Evolutionary conservation across 331 rosid species (phyloP).

Genomic region (Rosa hybrid): DNA sequence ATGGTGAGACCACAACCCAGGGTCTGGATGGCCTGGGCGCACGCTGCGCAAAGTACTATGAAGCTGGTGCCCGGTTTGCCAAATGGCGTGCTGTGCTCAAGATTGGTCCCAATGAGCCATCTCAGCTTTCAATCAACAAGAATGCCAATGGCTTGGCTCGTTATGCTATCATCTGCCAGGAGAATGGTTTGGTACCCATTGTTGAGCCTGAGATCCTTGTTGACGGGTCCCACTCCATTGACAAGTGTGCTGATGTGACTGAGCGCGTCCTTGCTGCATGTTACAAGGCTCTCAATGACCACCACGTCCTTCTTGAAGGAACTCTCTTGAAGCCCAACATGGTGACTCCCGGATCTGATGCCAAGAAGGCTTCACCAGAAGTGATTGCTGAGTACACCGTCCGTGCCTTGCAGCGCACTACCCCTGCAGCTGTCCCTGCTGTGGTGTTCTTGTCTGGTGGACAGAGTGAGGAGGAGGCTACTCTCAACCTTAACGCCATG

Average conservation of each 20-base stretch:
- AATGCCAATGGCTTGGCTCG: slow-evolving; percentile 63
- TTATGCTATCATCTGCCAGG: slow-evolving; percentile 62
- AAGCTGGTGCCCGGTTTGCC: slow-evolving; percentile 73
- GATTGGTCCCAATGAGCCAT: slow-evolving; percentile 66
- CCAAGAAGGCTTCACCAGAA: slow-evolving; percentile 53
- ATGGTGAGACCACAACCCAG: slow-evolving; percentile 85
- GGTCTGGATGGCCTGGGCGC: slow-evolving; percentile 66
- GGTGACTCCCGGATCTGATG: slow-evolving; percentile 76
- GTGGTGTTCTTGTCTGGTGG: slow-evolving; percentile 79
- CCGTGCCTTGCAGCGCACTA: slow-evolving; percentile 59
- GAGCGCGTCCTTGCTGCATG: slow-evolving; percentile 77
- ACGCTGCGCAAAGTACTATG: slow-evolving; percentile 69
- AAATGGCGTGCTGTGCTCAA: slow-evolving; percentile 82
- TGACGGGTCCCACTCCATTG: slow-evolving; percentile 61
- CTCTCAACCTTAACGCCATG: slow-evolving; percentile 67
- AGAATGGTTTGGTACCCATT: slow-evolving; percentile 73
- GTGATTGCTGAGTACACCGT: slow-evolving; percentile 64
- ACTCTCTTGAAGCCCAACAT: slow-evolving; percentile 79
- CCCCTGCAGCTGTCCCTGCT: slow-evolving; percentile 66
- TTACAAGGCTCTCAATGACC: slow-evolving; percentile 70
- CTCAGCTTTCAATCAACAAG: slow-evolving; percentile 48
- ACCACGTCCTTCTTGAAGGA: slow-evolving; percentile 70
- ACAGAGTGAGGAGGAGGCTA: slow-evolving; percentile 85
- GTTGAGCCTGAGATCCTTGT: slow-evolving; percentile 82
- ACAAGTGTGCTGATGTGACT: slow-evolving; percentile 58